Evolutionary conservation across 129 eudicot genomes (phyloP), one percentile per base, ranked within the genome.

Genomic region (Flaveria robusta): DNA sequence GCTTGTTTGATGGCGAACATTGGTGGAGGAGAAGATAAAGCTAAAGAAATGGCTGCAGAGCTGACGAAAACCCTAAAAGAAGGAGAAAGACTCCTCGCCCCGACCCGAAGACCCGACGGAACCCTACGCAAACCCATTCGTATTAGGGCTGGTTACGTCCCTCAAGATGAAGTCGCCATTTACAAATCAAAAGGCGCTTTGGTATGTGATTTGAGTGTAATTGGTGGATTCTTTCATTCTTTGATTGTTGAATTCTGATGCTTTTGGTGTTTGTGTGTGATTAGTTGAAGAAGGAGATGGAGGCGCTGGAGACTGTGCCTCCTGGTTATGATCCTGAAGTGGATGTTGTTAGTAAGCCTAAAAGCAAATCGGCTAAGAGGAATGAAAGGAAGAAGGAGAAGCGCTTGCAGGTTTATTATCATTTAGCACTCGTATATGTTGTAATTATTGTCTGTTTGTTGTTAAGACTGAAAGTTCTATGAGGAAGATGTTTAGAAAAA

Each of bases 31-130:
- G 87, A 81, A 68, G 89, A 77, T 5, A 81, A 74, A 15, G 85
- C 77, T 43, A 77, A 79, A 23, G 63, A 87, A 24, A 15, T 84
- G 60, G 87, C 87, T 72, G 89, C 83, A 14, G 81, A 87, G 81
- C 81, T 83, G 0, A 78, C 86, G 51, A 85, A 81, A 91, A 86
- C 93, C 99, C 99, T 91, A 81, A 94, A 94, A 86, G 90, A 89
- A 84, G 97, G 97, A 15, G 99, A 89, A 82, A 63, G 97, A 54
- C 46, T 94, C 41, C 74, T 94, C 20, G 97, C 77, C 7, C 92
- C 96, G 14, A 91, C 99, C 51, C 93, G 96, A 15, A 76, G 99
- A 58, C 99, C 99, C 80, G 99, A 94, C 89, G 99, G 99, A 9
- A 84, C 97, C 65, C 85, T 84, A 19, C 89, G 99, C 15, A 94